phyloP scores from a whole-genome alignment of 306 rosid genomes.

The Clitoria ternatea region DNA sequence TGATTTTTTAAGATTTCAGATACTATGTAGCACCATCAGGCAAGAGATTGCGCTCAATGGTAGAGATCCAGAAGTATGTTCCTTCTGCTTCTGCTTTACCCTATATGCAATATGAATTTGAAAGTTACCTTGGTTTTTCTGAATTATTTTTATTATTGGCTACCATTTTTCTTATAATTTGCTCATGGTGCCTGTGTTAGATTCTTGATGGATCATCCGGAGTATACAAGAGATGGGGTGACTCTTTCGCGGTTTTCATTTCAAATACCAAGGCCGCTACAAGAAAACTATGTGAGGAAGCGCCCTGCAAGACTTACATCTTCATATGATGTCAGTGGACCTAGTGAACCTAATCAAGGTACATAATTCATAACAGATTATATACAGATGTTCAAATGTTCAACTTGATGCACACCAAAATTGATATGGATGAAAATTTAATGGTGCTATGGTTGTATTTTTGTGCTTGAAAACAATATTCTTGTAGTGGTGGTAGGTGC shows the following conservation, averaged over 20 bases:
- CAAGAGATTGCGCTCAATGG: constrained; percentile 84
- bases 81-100: constrained; percentile 15
- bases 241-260: constrained; percentile 68
- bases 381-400: neutral
- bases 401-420: neutral
- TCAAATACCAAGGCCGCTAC: constrained; percentile 78
- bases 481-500: neutral
- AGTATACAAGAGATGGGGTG: constrained; percentile 51
- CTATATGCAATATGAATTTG: neutral
- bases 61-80: constrained; percentile 80
- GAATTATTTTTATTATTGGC: neutral
- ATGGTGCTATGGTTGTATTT: neutral
- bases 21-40: constrained; percentile 85
- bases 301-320: constrained; percentile 50
- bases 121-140: constrained; percentile 6
- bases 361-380: constrained; percentile 15
- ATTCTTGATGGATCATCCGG: constrained; percentile 76
- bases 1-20: constrained; percentile 42
- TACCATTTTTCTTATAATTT: constrained; percentile 1
- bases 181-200: constrained; percentile 35
- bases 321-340: constrained; percentile 32
- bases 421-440: neutral
- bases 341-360: constrained; percentile 57
- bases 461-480: neutral
- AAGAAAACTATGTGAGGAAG: constrained; percentile 84